A percentile compares a stretch with the other conserved stretches of the same genome.
Evolutionary conservation across 228 moss, liverwort and hornwort species (phyloP).

Genomic region (Sphagnum magellanicum): DNA sequence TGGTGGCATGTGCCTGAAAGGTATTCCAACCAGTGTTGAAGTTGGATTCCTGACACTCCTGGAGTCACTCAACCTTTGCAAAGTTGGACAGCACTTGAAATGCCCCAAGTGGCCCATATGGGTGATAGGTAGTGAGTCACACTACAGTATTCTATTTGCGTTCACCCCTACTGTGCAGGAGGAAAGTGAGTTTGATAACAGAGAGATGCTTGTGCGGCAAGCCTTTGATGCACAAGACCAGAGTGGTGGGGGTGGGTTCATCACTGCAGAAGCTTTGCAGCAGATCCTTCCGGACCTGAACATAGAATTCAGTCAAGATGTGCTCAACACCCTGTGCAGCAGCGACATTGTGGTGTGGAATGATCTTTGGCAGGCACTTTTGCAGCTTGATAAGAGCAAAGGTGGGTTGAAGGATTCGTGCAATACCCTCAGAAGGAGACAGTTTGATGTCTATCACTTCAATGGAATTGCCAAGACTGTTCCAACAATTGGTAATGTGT

Average conservation of each 20-base stretch:
- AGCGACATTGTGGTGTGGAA: conserved; percentile 97
- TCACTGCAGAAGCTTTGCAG: conserved; percentile 72
- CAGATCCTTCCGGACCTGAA: conserved; percentile 62
- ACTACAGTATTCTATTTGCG: conserved; percentile 91
- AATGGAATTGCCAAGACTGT: conserved; percentile 98
- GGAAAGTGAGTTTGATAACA: conserved; percentile 86
- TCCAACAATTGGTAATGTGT: conserved; percentile 57
- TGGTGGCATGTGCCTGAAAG: conserved; percentile 80
- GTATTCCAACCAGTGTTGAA: conserved; percentile 79
- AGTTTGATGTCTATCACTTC: conserved; percentile 91
- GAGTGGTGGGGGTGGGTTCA: conserved; percentile 96
- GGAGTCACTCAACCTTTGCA: conserved; percentile 88
- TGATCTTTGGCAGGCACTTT: conserved; percentile 86
- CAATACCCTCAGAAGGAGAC: conserved; percentile 47
- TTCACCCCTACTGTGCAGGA: conserved; percentile 79
- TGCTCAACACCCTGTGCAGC: conserved; percentile 64
- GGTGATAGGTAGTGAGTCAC: conserved; percentile 97
- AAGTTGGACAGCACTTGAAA: conserved; percentile 93
- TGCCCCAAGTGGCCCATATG: conserved; percentile 97
- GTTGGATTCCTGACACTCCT: conserved; percentile 96
- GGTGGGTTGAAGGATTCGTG: conserved; percentile 78
- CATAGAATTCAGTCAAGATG: conserved; percentile 79
- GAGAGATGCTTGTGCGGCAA: conserved; percentile 66
- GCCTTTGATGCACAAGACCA: conserved; percentile 93
- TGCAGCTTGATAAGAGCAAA: conserved; percentile 68